phyloP scores from a whole-genome alignment of 805 yeast species.

The Sugiyamaella americana region DNA sequence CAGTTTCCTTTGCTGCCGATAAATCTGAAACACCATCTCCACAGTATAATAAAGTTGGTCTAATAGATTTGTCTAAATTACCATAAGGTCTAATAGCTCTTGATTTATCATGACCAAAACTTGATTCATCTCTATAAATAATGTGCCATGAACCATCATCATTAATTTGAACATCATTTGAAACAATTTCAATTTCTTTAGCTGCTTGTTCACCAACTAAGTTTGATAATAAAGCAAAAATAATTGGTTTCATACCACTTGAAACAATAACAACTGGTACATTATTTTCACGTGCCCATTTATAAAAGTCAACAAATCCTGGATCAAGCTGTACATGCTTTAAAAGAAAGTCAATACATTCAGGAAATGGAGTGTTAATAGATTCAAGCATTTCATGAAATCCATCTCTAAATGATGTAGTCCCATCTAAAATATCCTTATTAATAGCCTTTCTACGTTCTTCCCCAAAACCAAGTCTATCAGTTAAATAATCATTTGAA shows the following conservation, averaged over 20 bases:
- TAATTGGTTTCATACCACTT: conserved; percentile 91
- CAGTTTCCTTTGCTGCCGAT: conserved; percentile 92
- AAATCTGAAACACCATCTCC: conserved; percentile 98
- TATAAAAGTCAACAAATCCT: conserved; percentile 76
- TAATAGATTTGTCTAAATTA: conserved; percentile 31
- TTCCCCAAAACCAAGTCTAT: conserved; percentile 78
- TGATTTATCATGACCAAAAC: conserved; percentile 94
- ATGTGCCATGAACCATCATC: conserved; percentile 72
- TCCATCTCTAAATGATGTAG: conserved; percentile 62
- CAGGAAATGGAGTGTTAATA: conserved; percentile 64
- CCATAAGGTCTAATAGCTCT: conserved; percentile 56
- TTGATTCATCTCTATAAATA: conserved; percentile 74
- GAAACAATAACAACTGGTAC: conserved; percentile 86
- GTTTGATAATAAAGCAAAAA: conserved; percentile 63
- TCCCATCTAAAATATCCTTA: conserved; percentile 63
- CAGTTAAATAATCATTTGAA: conserved; percentile 88
- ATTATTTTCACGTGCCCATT: conserved; percentile 64
- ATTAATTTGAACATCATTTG: conserved; percentile 63
- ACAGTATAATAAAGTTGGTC: conserved; percentile 78
- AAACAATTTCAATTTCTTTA: conserved; percentile 66
- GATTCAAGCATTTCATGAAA: conserved; percentile 82
- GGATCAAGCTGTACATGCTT: conserved; percentile 74
- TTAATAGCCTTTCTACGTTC: conserved; percentile 61
- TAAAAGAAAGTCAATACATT: conserved; percentile 66
- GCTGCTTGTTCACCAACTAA: conserved; percentile 75